These are phyloP conservation scores for Phytophthora cryptogea DNA, from an alignment of 352 stramenopile genomes.

Conservation along the genomic window DNA sequence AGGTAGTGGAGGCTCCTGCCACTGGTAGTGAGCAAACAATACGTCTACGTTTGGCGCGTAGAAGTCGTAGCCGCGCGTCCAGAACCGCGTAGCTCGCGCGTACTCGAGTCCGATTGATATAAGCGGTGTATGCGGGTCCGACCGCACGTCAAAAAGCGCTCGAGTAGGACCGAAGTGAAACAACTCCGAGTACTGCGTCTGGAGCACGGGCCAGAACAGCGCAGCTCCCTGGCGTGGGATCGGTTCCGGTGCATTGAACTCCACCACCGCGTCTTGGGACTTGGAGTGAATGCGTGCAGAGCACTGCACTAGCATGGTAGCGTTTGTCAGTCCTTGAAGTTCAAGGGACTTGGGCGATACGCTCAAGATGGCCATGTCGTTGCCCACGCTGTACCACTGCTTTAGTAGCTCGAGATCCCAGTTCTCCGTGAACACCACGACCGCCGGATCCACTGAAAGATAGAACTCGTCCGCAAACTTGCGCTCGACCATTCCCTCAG, in stretches of 20 bases:
- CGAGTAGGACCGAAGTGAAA: constrained; percentile 78
- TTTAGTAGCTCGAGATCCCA: constrained; percentile 81
- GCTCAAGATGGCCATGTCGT: constrained; percentile 82
- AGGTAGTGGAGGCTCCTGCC: constrained; percentile 38
- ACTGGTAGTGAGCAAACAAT: constrained; percentile 70
- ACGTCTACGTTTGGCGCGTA: constrained; percentile 72
- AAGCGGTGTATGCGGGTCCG: constrained; percentile 70
- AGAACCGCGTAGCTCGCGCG: constrained; percentile 79
- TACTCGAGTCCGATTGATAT: constrained; percentile 74
- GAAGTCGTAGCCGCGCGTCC: constrained; percentile 87
- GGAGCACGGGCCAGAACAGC: constrained; percentile 56
- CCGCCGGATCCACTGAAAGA: constrained; percentile 64
- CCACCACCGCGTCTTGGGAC: constrained; percentile 58
- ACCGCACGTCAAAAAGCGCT: constrained; percentile 68
- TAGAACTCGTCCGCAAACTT: constrained; percentile 66
- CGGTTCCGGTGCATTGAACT: constrained; percentile 79
- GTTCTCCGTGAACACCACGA: constrained; percentile 66
- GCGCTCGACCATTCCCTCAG: constrained; percentile 65
- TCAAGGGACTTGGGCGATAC: constrained; percentile 64
- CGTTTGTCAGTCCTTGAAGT: constrained; percentile 38
- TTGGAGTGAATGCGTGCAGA: constrained; percentile 84
- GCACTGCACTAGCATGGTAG: constrained; percentile 68
- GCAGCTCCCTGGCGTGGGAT: constrained; percentile 36
- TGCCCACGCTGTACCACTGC: constrained; percentile 82
- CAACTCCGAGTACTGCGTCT: constrained; percentile 81